Evolutionary conservation across 2,329 filamentous ascomycete species (phyloP), one percentile per base, ranked within the genome.

Genomic region (Chalaropsis thielavioides): DNA sequence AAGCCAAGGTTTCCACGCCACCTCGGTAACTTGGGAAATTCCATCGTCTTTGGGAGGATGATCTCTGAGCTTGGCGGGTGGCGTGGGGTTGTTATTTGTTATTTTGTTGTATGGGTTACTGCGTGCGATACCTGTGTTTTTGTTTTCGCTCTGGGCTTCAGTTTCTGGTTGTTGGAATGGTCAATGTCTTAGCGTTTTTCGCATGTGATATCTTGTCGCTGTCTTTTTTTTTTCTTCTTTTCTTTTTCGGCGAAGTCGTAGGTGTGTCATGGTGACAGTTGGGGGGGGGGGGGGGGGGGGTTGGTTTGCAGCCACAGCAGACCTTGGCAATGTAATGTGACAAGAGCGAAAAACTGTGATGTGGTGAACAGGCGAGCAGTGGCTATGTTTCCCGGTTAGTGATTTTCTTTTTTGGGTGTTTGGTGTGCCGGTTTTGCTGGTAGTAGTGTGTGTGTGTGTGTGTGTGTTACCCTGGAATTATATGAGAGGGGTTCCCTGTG

Each of bases 61-160:
- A 35, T n/a, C 51, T 58, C 51, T 58, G 51, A 58, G 27, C 24
- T 58, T 31, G 51, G 51, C 27, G 31, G 51, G 51, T 58, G 51
- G 24, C 51, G 51, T 35, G 51, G 43, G 8, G 27, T n/a, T 58
- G 17, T 58, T n/a, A 35, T 35, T 35, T 35, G 27, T n/a, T n/a
- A n/a, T 58, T 58, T 4, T 10, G 8, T 58, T 58, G 1, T 17
- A 35, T 58, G 51, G 51, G 3, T 58, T 27, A 11, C 24, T 51
- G 19, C 10, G 3, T 58, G 51, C 51, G 51, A 35, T 58, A 58
- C 51, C 51, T 58, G 27, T 31, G 17, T 58, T 51, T 51, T 10
- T 49, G 43, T 58, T 35, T 56, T 58, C n/a, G 43, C 15, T 46
- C 19, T 46, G 43, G 43, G 43, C 43, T 38, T 4, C 35, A 19